Base-by-base conservation (phyloP, 1,139 yeast species). In the Suhomyces guaymorum region DNA sequence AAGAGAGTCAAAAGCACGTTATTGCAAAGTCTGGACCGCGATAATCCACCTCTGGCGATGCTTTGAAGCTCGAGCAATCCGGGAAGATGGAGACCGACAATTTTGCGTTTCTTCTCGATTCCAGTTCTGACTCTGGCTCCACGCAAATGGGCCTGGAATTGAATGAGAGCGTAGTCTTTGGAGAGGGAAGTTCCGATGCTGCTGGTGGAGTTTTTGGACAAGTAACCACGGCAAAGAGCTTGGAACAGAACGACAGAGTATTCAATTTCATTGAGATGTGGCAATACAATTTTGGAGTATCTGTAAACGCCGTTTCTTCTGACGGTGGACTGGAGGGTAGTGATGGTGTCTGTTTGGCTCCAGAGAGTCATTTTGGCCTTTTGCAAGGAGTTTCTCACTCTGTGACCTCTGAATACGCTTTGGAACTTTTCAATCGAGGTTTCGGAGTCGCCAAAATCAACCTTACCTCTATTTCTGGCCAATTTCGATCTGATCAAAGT, bases 21-120 rank as follows among this genome's bases (percentile, higher is more conserved):
- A 41, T 73, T 66, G 42, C 75, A 70, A 33, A 78, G 53, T 21
- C 58, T 62, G 3, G 68, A 63, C 46, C 87, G 63, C 1, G 69
- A 46, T 3, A 70, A 48, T 1, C 73, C 79, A 19, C 82, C 86
- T 41, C 85, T 66, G 2, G 70, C 64, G 39, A 74, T 63, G 24
- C 78, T 63, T 49, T 80, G 87, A 2, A 79, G 53, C 17, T 69
- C 75, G 4, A 37, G 30, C 6, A 66, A 38, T 1, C 42, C 26
- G 1, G 33, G 30, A 18, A 39, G 37, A 9, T 41, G 41, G 12
- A 45, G 44, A 17, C 43, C 30, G 5, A 65, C 43, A 0, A 37
- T 39, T 8, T 46, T 37, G 13, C 57, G 54, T 13, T 43, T 46
- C n/a, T 38, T 24, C 26, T 49, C 42, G 9, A 58, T 49, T 1